Evolutionary conservation across 345 rosid species (phyloP).

Genomic region (Alliaria petiolata): DNA sequence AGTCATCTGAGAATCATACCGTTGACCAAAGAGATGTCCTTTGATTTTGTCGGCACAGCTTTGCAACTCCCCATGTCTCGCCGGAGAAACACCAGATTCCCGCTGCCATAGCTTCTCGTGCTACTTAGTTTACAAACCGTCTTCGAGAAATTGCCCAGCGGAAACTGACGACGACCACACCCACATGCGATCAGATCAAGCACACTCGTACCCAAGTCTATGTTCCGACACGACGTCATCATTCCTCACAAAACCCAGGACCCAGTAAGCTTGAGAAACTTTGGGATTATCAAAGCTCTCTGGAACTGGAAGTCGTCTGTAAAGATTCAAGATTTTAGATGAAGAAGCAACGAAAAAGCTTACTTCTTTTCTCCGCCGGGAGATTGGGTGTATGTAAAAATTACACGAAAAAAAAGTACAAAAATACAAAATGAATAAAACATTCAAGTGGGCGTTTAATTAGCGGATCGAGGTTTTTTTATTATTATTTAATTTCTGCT

Average conservation of each 20-base stretch:
- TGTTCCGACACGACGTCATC: constrained; percentile 61
- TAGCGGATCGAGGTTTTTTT: background rate
- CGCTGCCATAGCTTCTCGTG: constrained; percentile 18
- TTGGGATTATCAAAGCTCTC: background rate
- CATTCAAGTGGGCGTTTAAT: background rate
- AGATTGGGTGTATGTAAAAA: background rate
- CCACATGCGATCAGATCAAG: constrained; percentile 61
- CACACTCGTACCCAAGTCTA: constrained; percentile 56
- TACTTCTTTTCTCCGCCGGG: background rate
- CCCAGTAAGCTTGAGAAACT: background rate
- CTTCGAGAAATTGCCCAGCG: constrained; percentile 32
- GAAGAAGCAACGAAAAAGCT: background rate
- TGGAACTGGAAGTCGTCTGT: background rate
- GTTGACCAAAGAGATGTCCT: constrained; percentile 41
- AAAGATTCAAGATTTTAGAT: background rate
- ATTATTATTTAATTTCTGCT: no score
- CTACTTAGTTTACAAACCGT: constrained; percentile 30
- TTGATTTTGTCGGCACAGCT: constrained; percentile 57
- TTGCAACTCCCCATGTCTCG: constrained; percentile 43
- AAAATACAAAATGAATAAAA: background rate
- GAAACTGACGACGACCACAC: constrained; percentile 39
- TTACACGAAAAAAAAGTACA: background rate
- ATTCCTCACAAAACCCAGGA: constrained; percentile 46
- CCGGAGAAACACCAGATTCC: constrained; percentile 47
- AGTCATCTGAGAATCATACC: constrained; percentile 39